phyloP scores from a whole-genome alignment of 192 early-diverging fungal genomes.

The Rhizophagus prolifer region DNA sequence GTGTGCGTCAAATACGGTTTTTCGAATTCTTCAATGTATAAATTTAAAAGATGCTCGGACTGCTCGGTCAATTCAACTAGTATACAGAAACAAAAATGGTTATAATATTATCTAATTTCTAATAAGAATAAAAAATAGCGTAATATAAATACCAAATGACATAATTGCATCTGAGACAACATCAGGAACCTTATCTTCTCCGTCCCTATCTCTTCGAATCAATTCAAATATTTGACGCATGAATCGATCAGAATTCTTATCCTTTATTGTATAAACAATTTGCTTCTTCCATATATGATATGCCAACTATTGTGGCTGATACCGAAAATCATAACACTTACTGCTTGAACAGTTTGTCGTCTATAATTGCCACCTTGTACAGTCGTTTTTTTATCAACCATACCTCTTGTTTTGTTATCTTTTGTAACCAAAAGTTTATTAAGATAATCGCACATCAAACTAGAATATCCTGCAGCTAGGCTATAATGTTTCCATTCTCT shows the following conservation, averaged over 20 bases:
- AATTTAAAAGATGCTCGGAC: constrained; percentile 56
- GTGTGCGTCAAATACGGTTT: constrained; percentile 66
- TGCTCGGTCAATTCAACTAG: constrained; percentile 60
- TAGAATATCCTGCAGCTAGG: constrained; percentile 57
- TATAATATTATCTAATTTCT: too few relatives aligned
- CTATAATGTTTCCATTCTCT: constrained; percentile 65
- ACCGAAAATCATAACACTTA: constrained; percentile 32
- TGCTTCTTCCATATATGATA: constrained; percentile 72
- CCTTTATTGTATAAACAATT: constrained; percentile 60
- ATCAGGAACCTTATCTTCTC: constrained; percentile 52
- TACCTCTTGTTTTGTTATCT: constrained; percentile 35
- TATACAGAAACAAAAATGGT: neutral
- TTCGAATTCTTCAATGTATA: constrained; percentile 84
- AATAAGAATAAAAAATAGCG: neutral
- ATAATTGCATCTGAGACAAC: constrained; percentile 52
- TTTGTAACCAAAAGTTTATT: constrained; percentile 53
- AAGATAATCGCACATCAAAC: constrained; percentile 69
- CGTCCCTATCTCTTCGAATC: constrained; percentile 69
- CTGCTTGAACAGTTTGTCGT: constrained; percentile 66
- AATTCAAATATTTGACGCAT: constrained; percentile 69
- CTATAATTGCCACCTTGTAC: constrained; percentile 50
- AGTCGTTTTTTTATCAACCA: constrained; percentile 35
- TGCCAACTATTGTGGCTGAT: constrained; percentile 53
- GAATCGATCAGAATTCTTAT: constrained; percentile 58
- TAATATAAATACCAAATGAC: constrained; percentile 55